Conservation (phyloP, 129 eudicot species). For the Mikania micrantha region DNA sequence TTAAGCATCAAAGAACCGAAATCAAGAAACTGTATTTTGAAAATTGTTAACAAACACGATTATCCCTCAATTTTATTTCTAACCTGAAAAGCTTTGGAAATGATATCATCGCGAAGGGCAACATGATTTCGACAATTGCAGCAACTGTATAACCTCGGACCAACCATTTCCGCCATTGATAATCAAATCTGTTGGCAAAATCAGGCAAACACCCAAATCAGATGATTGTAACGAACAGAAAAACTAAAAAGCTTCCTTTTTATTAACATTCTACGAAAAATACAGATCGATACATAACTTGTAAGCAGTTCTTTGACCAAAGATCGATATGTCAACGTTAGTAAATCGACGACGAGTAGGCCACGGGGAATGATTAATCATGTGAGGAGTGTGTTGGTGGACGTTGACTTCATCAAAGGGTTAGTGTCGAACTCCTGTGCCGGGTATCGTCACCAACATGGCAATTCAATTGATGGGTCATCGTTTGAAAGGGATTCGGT, state of each 20-base stretch:
- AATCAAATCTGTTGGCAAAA: constrained; percentile 11
- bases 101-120: constrained; percentile 68
- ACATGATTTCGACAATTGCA: constrained; percentile 71
- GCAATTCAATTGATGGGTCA: too few species aligned
- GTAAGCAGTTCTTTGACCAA: constrained; percentile 30
- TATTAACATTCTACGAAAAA: constrained; percentile 6
- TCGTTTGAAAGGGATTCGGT: constrained; percentile 46
- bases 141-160: constrained; percentile 75
- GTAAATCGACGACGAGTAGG: constrained; percentile 18
- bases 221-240: constrained; percentile 12
- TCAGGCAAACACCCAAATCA: constrained; percentile 16
- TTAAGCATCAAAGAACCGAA: not conserved
- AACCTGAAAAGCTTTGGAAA: constrained; percentile 74
- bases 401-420: constrained; percentile 78
- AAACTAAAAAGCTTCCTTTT: not conserved
- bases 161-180: constrained; percentile 65
- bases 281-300: constrained; percentile 31
- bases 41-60: not conserved
- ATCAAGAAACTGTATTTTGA: not conserved
- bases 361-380: constrained; percentile 28
- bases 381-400: constrained; percentile 71
- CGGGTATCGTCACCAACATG: too few species aligned
- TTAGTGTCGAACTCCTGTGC: constrained; percentile 49
- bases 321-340: constrained; percentile 34
- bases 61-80: not conserved